These are phyloP conservation scores for Linderniella brevidens DNA, from an alignment of 257 asterid species.

Conservation along the genomic window DNA sequence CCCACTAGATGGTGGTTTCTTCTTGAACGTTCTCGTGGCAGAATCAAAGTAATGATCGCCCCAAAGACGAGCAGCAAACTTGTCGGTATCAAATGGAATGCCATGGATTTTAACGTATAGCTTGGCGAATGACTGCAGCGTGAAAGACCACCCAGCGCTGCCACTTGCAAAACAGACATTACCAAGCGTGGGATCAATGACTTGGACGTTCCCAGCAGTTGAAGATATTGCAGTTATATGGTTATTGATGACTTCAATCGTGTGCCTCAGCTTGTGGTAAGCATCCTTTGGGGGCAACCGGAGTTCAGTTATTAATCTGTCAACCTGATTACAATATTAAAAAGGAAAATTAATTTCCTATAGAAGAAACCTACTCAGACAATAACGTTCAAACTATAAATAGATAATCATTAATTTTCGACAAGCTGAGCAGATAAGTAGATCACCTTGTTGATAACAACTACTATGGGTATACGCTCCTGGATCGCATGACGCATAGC, in stretches of 20 bases:
- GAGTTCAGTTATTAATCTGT: conserved; percentile 81
- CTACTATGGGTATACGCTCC: conserved; percentile 9
- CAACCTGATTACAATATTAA: conserved; percentile 38
- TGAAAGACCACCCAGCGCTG: conserved; percentile 98
- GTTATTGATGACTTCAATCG: conserved; percentile 71
- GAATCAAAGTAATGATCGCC: conserved; percentile 85
- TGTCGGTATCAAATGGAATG: conserved; percentile 74
- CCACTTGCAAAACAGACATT: conserved; percentile 96
- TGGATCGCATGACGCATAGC: conserved; percentile 8
- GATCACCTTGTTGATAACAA: conserved; percentile 7
- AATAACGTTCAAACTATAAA: conserved; percentile 1
- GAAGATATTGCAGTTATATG: conserved; percentile 76
- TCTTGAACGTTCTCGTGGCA: conserved; percentile 63
- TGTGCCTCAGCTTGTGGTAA: conserved; percentile 82
- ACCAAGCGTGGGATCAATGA: conserved; percentile 68
- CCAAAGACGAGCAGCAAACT: conserved; percentile 91
- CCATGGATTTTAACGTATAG: conserved; percentile 90
- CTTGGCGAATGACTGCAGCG: conserved; percentile 88
- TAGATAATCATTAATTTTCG: conserved; percentile 13
- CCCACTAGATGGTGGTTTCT: conserved; percentile 69
- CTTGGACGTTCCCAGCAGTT: conserved; percentile 80
- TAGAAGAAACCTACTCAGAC: conserved; percentile 1
- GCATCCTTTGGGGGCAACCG: conserved; percentile 96
- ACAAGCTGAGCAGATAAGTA: no score
- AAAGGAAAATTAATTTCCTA: conserved; percentile 8